Base-by-base conservation (phyloP, 2,329 filamentous ascomycete genomes). In the Fusarium equiseti region DNA sequence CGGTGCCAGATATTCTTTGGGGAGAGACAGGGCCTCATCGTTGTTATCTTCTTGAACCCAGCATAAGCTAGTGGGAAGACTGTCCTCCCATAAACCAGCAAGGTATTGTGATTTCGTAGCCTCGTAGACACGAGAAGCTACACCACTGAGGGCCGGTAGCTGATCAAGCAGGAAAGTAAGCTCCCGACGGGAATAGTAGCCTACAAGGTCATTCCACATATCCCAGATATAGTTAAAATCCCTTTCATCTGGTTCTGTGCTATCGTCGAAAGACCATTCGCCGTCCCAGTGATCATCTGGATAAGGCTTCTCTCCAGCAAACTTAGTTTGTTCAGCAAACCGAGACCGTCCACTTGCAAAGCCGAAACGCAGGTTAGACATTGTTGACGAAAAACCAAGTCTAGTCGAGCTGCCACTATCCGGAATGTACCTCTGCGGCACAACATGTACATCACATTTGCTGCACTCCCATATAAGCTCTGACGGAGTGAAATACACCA, bases 181-280 rank as follows among this genome's bases (percentile, higher is more conserved):
- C 8, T 56, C 6, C 5, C 53, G 53, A 18, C 20, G 53, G 5
- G 42, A 56, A 2, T 48, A 56, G 18, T 20, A 26, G 6, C 4
- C 9, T 6, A 45, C 42, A 3, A 56, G 13, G 6, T 40, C 22
- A 12, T 22, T 18, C 53, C 53, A 56, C 24, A 7, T 10, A 15
- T 48, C 42, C 53, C 42, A 56, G 15, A 48, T 18, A 9, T 18
- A 46, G 26, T 55, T 5, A 9, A 32, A 35, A 2, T 35, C 15
- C 1, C 15, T 35, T 0, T 0, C 15, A 0, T 16, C 31, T 9
- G 31, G 32, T 0, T 35, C 29, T 4, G 16, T 15, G 9, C 6
- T 22, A 2, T n/a, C 35, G 4, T 13, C 4, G 6, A 6, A 43
- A 9, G 24, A 31, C 7, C 3, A 35, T 18, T 2, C 32, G 8